Evolutionary conservation across 352 stramenopile species (phyloP), one percentile per base, ranked within the genome.

Genomic region (Pythium biforme): DNA sequence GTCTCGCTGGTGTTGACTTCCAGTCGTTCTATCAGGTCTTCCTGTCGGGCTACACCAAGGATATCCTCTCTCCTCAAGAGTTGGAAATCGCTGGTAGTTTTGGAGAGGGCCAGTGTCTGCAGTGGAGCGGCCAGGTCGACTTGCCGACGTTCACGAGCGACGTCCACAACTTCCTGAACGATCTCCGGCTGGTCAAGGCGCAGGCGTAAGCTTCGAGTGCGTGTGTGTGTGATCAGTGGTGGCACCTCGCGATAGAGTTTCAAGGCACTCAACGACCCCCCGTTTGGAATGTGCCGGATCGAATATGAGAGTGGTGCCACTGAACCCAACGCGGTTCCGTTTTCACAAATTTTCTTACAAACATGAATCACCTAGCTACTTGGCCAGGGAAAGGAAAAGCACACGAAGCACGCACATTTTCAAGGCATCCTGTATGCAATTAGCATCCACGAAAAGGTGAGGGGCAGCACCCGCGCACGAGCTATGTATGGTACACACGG

Each of bases 61-160:
- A 90, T 29, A 89, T 89, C 27, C 66, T 92, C 6, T 80, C 81
- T 14, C 66, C 82, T 11, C 22, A 66, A 20, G 69, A 89, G 55
- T 59, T 86, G 20, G 73, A 86, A 29, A 71, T 77, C 9, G 77
- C 81, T 0, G 69, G 67, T n/a, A 76, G 68, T 29, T 73, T 79
- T 69, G 71, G 49, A 26, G 64, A 86, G 43, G 74, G 75, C 55
- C 68, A 84, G 37, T 90, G 80, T 27, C 60, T 91, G 19, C 76
- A 84, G 52, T 94, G 84, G 84, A 90, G 71, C 23, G 84, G 82
- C 6, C 84, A 94, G 49, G 73, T 81, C 10, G 84, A 94, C 50
- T 61, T 92, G 19, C 83, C 84, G 9, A 91, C 80, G 4, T 94
- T 94, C 66, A 80, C 83, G 4, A 71, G 72, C 50, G 84, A 94